These are phyloP conservation scores for Fusarium gaditjirri DNA, from an alignment of 2,329 filamentous ascomycete genomes.

Conservation along the genomic window DNA sequence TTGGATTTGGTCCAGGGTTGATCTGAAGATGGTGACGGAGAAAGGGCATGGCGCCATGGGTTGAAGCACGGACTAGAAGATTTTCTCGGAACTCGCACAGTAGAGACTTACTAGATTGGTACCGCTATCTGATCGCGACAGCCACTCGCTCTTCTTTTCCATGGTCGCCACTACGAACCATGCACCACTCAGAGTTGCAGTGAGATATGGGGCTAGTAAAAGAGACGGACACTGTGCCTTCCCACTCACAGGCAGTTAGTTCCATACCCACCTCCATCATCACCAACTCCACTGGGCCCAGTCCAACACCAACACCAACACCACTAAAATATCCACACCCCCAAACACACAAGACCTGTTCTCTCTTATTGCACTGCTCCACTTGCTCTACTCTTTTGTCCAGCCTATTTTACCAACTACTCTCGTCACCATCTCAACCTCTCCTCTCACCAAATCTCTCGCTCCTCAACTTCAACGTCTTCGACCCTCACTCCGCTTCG, in stretches of 20 bases:
- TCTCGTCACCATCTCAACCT: slow-evolving; percentile 33
- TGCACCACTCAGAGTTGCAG: slow-evolving; percentile 5
- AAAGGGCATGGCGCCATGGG: slow-evolving; percentile 30
- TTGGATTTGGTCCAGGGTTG: slow-evolving; percentile 9
- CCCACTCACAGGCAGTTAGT: slow-evolving; percentile 20
- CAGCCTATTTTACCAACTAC: slow-evolving; percentile 34
- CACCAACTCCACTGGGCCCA: slow-evolving; percentile 32
- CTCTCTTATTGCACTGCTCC: slow-evolving; percentile 37
- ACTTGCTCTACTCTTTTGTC: slow-evolving; percentile 40
- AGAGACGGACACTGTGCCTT: slow-evolving; percentile 26
- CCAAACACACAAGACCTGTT: slow-evolving; percentile 43
- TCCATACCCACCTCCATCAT: slow-evolving; percentile 42
- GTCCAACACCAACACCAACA: slow-evolving; percentile 27
- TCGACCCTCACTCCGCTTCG: slow-evolving; percentile 1
- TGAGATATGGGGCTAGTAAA: background rate
- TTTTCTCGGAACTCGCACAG: slow-evolving; percentile 12
- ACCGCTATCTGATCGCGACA: slow-evolving; percentile 13
- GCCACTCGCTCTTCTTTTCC: background rate
- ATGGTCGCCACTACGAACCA: slow-evolving; percentile 22
- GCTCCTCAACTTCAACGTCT: slow-evolving; percentile 14
- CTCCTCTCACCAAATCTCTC: slow-evolving; percentile 31
- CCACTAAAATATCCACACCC: slow-evolving; percentile 40
- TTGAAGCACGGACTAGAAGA: slow-evolving; percentile 17
- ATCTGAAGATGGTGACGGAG: slow-evolving; percentile 14
- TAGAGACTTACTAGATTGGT: slow-evolving; percentile 22